Evolutionary conservation across 1,284 basidiomycete genomes (phyloP).

Genomic region (Sporisorium graminicola): DNA sequence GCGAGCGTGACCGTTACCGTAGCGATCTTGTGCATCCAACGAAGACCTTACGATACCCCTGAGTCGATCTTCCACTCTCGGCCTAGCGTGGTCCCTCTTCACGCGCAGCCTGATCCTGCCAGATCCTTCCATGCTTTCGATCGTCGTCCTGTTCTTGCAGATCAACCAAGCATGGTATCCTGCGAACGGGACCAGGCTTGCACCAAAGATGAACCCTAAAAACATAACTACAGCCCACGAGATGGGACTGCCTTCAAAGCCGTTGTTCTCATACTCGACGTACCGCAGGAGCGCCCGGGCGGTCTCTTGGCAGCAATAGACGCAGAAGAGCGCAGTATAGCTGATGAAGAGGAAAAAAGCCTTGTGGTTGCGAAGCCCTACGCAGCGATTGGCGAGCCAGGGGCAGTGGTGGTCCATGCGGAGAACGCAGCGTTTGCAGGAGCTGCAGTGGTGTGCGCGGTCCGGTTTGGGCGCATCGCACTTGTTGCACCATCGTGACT

Average conservation of each 20-base stretch:
- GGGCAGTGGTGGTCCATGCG: slow-evolving; percentile 73
- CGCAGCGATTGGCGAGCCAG: slow-evolving; percentile 72
- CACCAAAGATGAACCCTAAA: slow-evolving; percentile 60
- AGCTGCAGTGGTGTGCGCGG: slow-evolving; percentile 65
- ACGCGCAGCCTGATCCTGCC: slow-evolving; percentile 48
- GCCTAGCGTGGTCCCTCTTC: slow-evolving; percentile 14
- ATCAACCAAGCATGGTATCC: slow-evolving; percentile 68
- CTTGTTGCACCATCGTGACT: slow-evolving; percentile 59
- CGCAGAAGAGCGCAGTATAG: slow-evolving; percentile 64
- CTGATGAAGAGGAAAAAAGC: slow-evolving; percentile 69
- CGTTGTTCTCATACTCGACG: slow-evolving; percentile 46
- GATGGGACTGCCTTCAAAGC: slow-evolving; percentile 66
- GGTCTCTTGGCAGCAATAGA: slow-evolving; percentile 51
- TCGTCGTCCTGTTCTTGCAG: slow-evolving; percentile 68
- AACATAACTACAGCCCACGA: slow-evolving; percentile 68
- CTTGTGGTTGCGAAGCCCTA: slow-evolving; percentile 69
- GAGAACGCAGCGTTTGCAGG: slow-evolving; percentile 59
- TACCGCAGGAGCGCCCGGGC: slow-evolving; percentile 55
- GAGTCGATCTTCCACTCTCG: slow-evolving; percentile 43
- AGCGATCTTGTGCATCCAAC: slow-evolving; percentile 1
- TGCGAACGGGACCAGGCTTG: slow-evolving; percentile 60
- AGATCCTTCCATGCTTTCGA: slow-evolving; percentile 70
- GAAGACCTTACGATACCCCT: slow-evolving; percentile 23
- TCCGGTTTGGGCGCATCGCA: slow-evolving; percentile 66
- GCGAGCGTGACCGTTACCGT: neutral